Conservation (phyloP, 352 stramenopile species). For the Globisporangium recalcitrans region DNA sequence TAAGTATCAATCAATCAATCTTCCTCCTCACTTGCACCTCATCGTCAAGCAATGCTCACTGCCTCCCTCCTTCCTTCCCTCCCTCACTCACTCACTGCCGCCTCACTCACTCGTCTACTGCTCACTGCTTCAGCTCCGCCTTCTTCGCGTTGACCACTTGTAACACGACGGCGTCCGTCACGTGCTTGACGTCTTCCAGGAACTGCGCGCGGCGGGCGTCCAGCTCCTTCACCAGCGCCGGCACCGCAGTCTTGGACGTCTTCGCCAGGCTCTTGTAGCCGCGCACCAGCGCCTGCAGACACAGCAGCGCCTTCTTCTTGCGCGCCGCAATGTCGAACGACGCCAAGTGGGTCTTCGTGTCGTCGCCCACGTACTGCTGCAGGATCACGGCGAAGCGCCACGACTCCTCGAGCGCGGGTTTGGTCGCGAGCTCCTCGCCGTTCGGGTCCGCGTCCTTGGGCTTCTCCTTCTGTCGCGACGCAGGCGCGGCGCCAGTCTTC, state of each 20-base stretch:
- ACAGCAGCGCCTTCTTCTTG: constrained; percentile 72
- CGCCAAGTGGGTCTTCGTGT: constrained; percentile 63
- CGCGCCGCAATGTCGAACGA: constrained; percentile 73
- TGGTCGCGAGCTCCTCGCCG: constrained; percentile 63
- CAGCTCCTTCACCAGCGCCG: constrained; percentile 31
- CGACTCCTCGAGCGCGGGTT: constrained; percentile 64
- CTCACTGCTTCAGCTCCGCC: constrained; percentile 47
- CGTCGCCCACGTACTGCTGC: constrained; percentile 49
- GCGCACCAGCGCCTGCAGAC: constrained; percentile 71
- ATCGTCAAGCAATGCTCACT: too few species aligned
- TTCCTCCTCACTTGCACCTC: too few species aligned
- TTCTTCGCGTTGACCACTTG: constrained; percentile 62
- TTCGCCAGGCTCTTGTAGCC: constrained; percentile 33
- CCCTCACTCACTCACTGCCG: too few species aligned
- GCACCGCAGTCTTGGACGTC: constrained; percentile 8
- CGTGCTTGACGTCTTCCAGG: constrained; percentile 41
- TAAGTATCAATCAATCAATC: neutral
- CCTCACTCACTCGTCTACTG: constrained; percentile 31
- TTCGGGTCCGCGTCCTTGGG: constrained; percentile 66
- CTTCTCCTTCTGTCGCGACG: constrained; percentile 37
- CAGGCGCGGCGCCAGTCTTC: constrained; percentile 34
- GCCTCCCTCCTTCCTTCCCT: too few species aligned
- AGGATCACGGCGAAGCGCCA: constrained; percentile 76
- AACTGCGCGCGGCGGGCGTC: constrained; percentile 35
- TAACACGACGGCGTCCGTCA: constrained; percentile 54